Evolutionary conservation across 352 stramenopile species (phyloP).

Genomic region (Globisporangium okanoganense): DNA sequence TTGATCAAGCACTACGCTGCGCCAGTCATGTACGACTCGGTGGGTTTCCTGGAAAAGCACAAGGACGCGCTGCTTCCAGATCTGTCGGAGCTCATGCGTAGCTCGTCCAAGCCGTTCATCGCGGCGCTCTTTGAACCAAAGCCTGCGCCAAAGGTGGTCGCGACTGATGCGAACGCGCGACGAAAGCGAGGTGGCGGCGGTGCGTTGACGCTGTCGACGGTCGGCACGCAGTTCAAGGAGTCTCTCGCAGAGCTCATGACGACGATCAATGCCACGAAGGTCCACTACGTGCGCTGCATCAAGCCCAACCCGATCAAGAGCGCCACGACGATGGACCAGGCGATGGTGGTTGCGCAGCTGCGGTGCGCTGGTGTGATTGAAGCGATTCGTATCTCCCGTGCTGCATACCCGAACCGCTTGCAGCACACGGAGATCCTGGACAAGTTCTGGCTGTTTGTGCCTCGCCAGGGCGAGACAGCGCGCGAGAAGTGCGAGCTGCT

Average conservation of each 20-base stretch:
- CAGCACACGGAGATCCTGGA: conserved; percentile 83
- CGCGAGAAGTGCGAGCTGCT: conserved; percentile 70
- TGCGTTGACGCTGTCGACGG: conserved; percentile 63
- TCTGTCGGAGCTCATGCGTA: conserved; percentile 86
- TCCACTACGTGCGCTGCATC: conserved; percentile 99
- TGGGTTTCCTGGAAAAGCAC: conserved; percentile 96
- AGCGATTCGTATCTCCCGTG: conserved; percentile 96
- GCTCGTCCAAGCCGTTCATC: conserved; percentile 68
- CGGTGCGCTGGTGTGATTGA: conserved; percentile 99
- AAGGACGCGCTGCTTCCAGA: conserved; percentile 94
- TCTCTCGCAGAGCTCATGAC: conserved; percentile 93
- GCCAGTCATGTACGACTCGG: conserved; percentile 91
- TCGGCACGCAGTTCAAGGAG: conserved; percentile 92
- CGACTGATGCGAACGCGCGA: conserved; percentile 25
- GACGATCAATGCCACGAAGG: conserved; percentile 94
- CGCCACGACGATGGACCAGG: conserved; percentile 83
- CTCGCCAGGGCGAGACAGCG: conserved; percentile 43
- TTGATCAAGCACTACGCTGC: conserved; percentile 95
- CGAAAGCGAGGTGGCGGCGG: conserved; percentile 52
- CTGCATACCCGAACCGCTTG: conserved; percentile 98
- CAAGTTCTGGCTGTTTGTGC: conserved; percentile 84
- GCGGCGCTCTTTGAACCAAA: conserved; percentile 74
- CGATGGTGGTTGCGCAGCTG: conserved; percentile 95
- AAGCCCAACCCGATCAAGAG: conserved; percentile 99
- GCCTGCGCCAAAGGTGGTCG: conserved; percentile 34